Evolutionary conservation across 2,329 filamentous ascomycete genomes (phyloP), one percentile per base, ranked within the genome.

Genomic region (Paecilomyces dactylethromorphus): DNA sequence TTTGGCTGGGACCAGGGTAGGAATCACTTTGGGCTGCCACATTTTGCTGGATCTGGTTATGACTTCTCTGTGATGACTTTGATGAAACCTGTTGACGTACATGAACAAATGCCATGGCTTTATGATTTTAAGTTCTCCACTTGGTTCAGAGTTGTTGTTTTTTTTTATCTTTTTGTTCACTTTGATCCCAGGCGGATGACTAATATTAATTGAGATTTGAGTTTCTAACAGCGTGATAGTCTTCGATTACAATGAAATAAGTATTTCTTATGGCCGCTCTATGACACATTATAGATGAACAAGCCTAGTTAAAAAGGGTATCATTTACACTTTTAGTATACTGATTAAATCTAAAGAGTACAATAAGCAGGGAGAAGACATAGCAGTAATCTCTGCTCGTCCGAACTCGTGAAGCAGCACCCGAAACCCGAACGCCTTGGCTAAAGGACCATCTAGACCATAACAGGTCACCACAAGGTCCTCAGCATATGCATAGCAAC

Each of bases 31-130:
- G 66, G 62, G 62, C 60, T 64, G 66, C 57, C 62, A 64, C 52
- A 65, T 67, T 62, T 62, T 56, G 59, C 64, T 64, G 64, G 64
- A 62, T 65, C 63, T 65, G 56, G 63, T 45, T 60, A 72, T 67
- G 69, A 69, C 55, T n/a, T 24, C 65, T 63, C 68, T 68, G 64
- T 68, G 63, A 74, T 63, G 71, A 74, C 67, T 63, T 72, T 72
- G 67, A 73, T 69, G 69, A 74, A 55, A 65, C 63, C 60, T 69
- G 67, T 63, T 67, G 70, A 74, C 72, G 71, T 74, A 73, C 69
- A 74, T 70, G 72, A 73, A 63, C 65, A 52, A 29, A 70, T 69
- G 67, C 65, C 59, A 71, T 68, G 68, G 65, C 66, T 69, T 70
- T 64, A 72, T 65, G 67, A 71, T 65, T 68, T 58, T 66, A 64